Base-by-base conservation (phyloP, 2,329 filamentous ascomycete species). In the Sporothrix pseudoabietina region DNA sequence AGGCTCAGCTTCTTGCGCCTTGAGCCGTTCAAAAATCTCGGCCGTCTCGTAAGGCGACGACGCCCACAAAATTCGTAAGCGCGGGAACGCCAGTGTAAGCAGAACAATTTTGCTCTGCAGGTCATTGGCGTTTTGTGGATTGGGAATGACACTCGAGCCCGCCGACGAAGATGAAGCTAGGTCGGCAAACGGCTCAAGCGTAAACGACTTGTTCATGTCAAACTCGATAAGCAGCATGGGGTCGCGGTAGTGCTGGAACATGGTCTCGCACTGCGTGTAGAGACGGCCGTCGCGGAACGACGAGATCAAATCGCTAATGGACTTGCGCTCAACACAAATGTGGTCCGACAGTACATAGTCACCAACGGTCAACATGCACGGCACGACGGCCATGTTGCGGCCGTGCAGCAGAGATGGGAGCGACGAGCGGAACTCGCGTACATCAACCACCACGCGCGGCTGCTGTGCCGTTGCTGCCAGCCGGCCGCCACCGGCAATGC, bases 181-280 rank as follows among this genome's bases (percentile, higher is more conserved):
- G 82, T 92, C 90, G 68, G 91, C 90, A 78, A 94, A 87, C 0
- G 92, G 92, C 80, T 95, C 96, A 19, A 99, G 90, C 0, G 94
- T 98, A 82, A 99, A 99, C 4, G 93, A 95, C 81, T 97, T 98
- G 84, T 97, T 95, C 80, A 97, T 92, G 80, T 98, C 94, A 81
- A 99, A 99, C 82, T 99, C 96, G 79, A 99, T 98, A 61, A 99
- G 88, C 7, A 99, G 89, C 88, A 98, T 93, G 0, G 94, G 92
- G 76, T 83, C 90, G 79, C 92, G 92, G 87, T 99, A 99, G 83
- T 98, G 91, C 80, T 93, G 90, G 74, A 97, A 91, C 95, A 99
- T 98, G 66, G 92, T 90, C 82, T 98, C 95, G 55, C 92, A 92
- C 84, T 99, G 96, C 77, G 89, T 93, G 84, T 94, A 99, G 16